Base-by-base conservation (phyloP, 2,329 filamentous ascomycete genomes). In the Nigrospora osmanthi region DNA sequence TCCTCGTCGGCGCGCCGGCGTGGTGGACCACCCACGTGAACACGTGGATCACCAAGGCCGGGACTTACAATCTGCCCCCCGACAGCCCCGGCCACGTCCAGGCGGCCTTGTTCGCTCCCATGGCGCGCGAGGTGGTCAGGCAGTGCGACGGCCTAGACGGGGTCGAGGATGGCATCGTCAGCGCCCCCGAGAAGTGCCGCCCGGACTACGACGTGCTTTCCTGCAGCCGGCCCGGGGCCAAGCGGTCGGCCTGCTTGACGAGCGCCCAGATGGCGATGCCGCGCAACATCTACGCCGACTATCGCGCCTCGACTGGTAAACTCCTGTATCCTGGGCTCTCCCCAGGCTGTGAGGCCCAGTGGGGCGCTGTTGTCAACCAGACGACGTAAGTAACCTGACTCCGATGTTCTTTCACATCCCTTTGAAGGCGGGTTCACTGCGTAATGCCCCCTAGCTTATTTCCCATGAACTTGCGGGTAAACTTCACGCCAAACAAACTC, bases 71-170 rank as follows among this genome's bases (percentile, higher is more conserved):
- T 53, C 62, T 73, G 40, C 71, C 71, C 0, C 61, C 59, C 13
- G 65, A 65, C 4, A 62, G 66, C 0, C 58, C 68, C 1, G 65
- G 71, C 43, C 69, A 74, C 31, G 68, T 78, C 35, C 57, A 70
- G n/a, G 77, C 76, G 61, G 48, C 63, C 0, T 50, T 65, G 0
- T 66, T 81, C 10, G 65, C 56, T 2, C 34, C 51, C 23, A 54
- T 64, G 36, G 54, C 58, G 4, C 59, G 58, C 1, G 69, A 73
- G 41, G 63, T 77, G 3, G 46, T 70, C 3, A 57, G 54, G n/a
- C 73, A 78, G 53, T 78, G 75, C 50, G 75, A 79, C 49, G 54
- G 43, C 1, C 57, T 69, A 19, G 75, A 78, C 47, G 73, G 74
- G 1, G 58, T 74, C 1, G 49, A 58, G 2, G 75, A 79, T 47